These are phyloP conservation scores for Raphanus sativus DNA, from an alignment of 345 rosid species.

Conservation along the genomic window DNA sequence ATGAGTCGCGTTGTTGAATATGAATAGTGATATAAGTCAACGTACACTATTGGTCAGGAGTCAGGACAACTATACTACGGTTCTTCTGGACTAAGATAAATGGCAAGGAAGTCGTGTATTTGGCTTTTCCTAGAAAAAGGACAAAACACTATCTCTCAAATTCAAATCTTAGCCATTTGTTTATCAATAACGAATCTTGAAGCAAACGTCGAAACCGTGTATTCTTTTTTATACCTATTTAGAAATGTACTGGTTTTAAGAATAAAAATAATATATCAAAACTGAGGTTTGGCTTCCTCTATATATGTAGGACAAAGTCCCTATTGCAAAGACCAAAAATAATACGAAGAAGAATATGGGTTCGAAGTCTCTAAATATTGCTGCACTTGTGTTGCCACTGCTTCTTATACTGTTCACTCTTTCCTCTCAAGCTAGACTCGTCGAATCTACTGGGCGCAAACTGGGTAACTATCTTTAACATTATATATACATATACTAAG, in stretches of 20 bases:
- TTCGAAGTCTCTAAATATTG: neutral
- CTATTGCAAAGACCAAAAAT: neutral
- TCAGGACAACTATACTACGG: neutral
- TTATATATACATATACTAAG: neutral
- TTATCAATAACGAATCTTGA: neutral
- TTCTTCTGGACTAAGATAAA: neutral
- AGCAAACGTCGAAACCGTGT: neutral
- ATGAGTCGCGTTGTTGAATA: neutral
- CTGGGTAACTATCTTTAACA: conserved; percentile 15
- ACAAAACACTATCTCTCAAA: neutral
- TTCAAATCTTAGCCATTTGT: neutral
- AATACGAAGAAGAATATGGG: neutral
- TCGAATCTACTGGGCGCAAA: conserved; percentile 25
- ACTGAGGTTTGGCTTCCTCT: neutral
- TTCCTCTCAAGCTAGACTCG: conserved; percentile 6
- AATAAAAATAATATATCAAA: neutral
- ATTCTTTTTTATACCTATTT: neutral
- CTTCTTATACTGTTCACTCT: conserved; percentile 8
- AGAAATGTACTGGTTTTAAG: neutral
- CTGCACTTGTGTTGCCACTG: neutral
- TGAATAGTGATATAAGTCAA: neutral
- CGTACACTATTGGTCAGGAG: neutral
- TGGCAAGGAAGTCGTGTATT: neutral
- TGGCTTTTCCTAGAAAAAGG: neutral
- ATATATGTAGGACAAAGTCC: neutral